A percentile compares a stretch with the other conserved stretches of the same genome.
Evolutionary conservation across 2,329 filamentous ascomycete genomes (phyloP).

Genomic region (Phyllosticta paracitricarpa): DNA sequence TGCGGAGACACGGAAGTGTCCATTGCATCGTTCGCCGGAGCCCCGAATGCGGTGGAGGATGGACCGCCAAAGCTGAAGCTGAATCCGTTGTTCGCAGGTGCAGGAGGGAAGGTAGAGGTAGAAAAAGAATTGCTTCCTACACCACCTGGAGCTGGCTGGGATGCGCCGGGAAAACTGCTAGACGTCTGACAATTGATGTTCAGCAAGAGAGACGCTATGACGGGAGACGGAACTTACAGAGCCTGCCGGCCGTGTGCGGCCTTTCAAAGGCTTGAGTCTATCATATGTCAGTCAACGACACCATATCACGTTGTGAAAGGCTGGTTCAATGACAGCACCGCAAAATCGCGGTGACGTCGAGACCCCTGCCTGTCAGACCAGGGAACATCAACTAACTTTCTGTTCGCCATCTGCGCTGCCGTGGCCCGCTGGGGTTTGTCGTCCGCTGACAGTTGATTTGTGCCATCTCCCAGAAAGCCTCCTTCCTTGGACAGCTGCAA

Average conservation of each 20-base stretch:
- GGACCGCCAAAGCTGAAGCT: background rate
- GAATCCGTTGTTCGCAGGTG: slow-evolving; percentile 5
- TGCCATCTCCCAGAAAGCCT: slow-evolving; percentile 16
- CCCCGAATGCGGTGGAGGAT: background rate
- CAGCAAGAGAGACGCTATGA: background rate
- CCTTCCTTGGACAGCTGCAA: slow-evolving; percentile 27
- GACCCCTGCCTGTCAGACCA: background rate
- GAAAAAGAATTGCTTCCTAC: background rate
- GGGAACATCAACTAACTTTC: slow-evolving; percentile 43
- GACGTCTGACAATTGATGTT: background rate
- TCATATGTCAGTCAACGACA: background rate
- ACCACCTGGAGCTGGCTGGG: background rate
- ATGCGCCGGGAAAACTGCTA: background rate
- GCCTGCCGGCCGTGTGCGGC: slow-evolving; percentile 1
- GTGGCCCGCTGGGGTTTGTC: slow-evolving; percentile 42
- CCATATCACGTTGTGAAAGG: background rate
- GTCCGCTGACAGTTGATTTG: slow-evolving; percentile 29
- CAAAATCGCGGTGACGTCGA: background rate
- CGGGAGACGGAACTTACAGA: slow-evolving; percentile 2
- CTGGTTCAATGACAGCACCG: background rate
- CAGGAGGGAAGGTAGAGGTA: background rate
- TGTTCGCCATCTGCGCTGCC: slow-evolving; percentile 43
- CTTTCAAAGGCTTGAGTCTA: slow-evolving; percentile 10
- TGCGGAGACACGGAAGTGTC: background rate
- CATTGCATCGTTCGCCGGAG: background rate